Base-by-base conservation (phyloP, 78 protist species). In the Chrysochromulina parva region DNA sequence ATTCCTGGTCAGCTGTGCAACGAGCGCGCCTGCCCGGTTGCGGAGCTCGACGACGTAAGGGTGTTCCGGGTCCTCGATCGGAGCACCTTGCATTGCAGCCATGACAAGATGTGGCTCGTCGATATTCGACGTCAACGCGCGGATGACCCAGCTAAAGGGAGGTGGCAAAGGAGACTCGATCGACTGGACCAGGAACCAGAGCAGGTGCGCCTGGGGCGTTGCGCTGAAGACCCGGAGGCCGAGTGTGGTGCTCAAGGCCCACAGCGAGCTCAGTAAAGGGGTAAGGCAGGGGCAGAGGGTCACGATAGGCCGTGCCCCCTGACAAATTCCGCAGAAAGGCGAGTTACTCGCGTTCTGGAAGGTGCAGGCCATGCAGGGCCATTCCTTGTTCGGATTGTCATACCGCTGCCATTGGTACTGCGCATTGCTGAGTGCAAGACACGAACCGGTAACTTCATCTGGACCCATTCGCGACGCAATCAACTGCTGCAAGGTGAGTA, bases 321-420 rank as follows among this genome's bases (percentile, higher is more conserved):
- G 26, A 57, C 82, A 74, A 11, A 16, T 2, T 13, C 6, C 82
- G 82, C 82, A 74, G 13, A 26, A 53, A n/a, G 20, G 2, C 11
- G 17, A 10, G 24, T 11, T 48, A 1, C 55, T 24, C 57, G 24
- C 1, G 24, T 74, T 74, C 26, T 48, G 17, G 9, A 4, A 28
- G 5, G 82, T 74, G 82, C 82, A 74, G 38, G 7, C 55, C 26
- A 74, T 2, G 82, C 82, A 74, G 55, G 82, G 82, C 82, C 82
- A 74, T n/a, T 74, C 82, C 82, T 74, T 74, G 26, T 1, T 26
- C 28, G 82, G 13, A 53, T 53, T 13, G 26, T 28, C 13, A 57
- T 14, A 19, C 28, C 26, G 57, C 55, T 74, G 82, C 82, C 82
- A 74, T 11, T 48, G 52, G 55, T 28, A 13, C 82, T 74, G 82